Conservation (phyloP, 106 monocot species). For the Dendrobium huoshanense region DNA sequence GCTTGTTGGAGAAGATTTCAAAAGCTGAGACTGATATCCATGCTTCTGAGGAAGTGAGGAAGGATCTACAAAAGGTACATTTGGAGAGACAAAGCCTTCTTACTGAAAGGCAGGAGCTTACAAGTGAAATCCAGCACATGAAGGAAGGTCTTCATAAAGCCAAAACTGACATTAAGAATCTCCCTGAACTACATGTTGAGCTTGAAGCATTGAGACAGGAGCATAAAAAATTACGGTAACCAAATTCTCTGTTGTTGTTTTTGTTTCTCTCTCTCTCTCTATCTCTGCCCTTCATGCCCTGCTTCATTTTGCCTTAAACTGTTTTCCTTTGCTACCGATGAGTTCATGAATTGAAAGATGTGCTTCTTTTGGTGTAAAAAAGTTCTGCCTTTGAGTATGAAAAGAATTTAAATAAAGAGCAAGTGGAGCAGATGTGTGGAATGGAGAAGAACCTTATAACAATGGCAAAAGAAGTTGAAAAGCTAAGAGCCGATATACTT, state of each 20-base stretch:
- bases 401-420: slow-evolving; percentile 64
- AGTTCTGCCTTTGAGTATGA: slow-evolving; percentile 70
- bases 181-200: slow-evolving; percentile 51
- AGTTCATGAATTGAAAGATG: not conserved
- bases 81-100: slow-evolving; percentile 48
- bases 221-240: slow-evolving; percentile 74
- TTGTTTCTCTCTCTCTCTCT: not conserved
- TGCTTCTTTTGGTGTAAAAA: not conserved
- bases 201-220: slow-evolving; percentile 65
- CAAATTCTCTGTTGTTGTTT: not conserved
- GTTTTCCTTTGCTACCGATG: too few species aligned
- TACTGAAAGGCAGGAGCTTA: slow-evolving; percentile 40
- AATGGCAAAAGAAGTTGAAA: slow-evolving; percentile 63
- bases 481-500: slow-evolving; percentile 52
- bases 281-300: not conserved
- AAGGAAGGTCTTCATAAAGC: slow-evolving; percentile 44
- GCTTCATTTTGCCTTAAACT: not conserved
- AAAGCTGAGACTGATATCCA: slow-evolving; percentile 56
- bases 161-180: slow-evolving; percentile 24
- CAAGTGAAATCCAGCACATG: slow-evolving; percentile 39
- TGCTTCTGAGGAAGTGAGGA: slow-evolving; percentile 43
- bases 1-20: slow-evolving; percentile 52
- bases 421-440: slow-evolving; percentile 65
- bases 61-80: slow-evolving; percentile 59
- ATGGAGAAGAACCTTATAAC: slow-evolving; percentile 72